Evolutionary conservation across 208 protist genomes (phyloP).

Genomic region (Perkinsela sp.): DNA sequence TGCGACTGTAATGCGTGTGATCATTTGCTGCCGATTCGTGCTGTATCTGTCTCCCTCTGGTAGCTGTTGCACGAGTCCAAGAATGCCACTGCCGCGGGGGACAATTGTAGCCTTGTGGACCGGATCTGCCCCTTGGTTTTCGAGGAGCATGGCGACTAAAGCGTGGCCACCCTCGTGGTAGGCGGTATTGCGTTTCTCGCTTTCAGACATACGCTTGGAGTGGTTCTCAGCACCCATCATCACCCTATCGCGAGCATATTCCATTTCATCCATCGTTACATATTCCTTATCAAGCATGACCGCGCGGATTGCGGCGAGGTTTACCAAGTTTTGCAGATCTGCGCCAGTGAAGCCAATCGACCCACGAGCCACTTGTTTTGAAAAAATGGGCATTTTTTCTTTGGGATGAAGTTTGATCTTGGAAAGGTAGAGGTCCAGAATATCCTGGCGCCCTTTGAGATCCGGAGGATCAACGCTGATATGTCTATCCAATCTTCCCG

Average conservation of each 20-base stretch:
- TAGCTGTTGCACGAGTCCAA: conserved; percentile 60
- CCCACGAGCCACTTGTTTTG: conserved; percentile 35
- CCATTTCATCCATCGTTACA: conserved; percentile 43
- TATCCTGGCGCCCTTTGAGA: conserved; percentile 53
- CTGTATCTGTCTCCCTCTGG: conserved; percentile 56
- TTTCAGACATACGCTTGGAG: conserved; percentile 37
- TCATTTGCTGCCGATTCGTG: conserved; percentile 40
- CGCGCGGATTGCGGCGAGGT: conserved; percentile 57
- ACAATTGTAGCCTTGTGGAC: conserved; percentile 71
- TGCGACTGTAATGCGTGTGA: conserved; percentile 45
- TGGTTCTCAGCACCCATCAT: conserved; percentile 59
- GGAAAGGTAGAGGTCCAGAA: conserved; percentile 47
- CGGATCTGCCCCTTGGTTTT: conserved; percentile 32
- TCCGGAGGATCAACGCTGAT: conserved; percentile 60
- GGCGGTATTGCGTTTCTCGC: conserved; percentile 48
- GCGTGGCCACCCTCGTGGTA: conserved; percentile 61
- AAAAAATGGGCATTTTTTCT: conserved; percentile 11
- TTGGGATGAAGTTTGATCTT: conserved; percentile 31
- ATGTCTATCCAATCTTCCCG: conserved; percentile 55
- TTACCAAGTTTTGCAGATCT: conserved; percentile 68
- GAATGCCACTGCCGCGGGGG: conserved; percentile 52
- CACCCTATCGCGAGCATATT: conserved; percentile 64
- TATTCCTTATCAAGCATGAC: conserved; percentile 32
- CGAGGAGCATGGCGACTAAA: conserved; percentile 37
- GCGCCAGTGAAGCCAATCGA: conserved; percentile 66